Evolutionary conservation across 129 eudicot genomes (phyloP).

Genomic region (Helichrysum umbraculigerum): DNA sequence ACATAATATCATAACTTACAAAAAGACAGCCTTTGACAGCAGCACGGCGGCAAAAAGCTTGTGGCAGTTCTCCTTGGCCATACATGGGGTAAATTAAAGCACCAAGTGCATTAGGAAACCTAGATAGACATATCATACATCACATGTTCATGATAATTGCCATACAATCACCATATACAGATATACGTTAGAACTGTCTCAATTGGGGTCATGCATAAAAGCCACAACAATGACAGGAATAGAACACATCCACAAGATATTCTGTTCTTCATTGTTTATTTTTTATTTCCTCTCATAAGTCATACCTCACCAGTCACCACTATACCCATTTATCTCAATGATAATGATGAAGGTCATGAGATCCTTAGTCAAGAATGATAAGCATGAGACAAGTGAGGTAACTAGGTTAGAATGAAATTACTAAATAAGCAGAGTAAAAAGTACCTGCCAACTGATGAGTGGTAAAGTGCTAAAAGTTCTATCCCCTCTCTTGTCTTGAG

Average conservation of each 20-base stretch:
- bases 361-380: constrained; percentile 14
- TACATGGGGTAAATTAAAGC: constrained; percentile 90
- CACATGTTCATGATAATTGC: constrained; percentile 17
- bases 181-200: background rate
- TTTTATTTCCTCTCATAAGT: background rate
- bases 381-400: background rate
- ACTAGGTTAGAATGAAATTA: constrained; percentile 3
- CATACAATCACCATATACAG: constrained; percentile 20
- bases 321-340: constrained; percentile 5
- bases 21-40: constrained; percentile 96
- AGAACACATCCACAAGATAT: background rate
- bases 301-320: background rate
- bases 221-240: background rate
- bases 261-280: background rate
- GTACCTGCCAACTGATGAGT: constrained; percentile 89
- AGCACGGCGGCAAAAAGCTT: constrained; percentile 98
- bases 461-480: constrained; percentile 70
- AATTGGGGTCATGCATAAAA: background rate
- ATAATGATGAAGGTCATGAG: constrained; percentile 4
- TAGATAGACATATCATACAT: constrained; percentile 27
- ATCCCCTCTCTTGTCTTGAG: constrained; percentile 80
- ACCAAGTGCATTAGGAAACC: constrained; percentile 90
- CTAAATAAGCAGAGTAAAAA: constrained; percentile 12
- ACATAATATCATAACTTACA: constrained; percentile 50
- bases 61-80: constrained; percentile 96